Conservation (phyloP, 2,329 filamentous ascomycete genomes). For the Curvularia sp. region DNA sequence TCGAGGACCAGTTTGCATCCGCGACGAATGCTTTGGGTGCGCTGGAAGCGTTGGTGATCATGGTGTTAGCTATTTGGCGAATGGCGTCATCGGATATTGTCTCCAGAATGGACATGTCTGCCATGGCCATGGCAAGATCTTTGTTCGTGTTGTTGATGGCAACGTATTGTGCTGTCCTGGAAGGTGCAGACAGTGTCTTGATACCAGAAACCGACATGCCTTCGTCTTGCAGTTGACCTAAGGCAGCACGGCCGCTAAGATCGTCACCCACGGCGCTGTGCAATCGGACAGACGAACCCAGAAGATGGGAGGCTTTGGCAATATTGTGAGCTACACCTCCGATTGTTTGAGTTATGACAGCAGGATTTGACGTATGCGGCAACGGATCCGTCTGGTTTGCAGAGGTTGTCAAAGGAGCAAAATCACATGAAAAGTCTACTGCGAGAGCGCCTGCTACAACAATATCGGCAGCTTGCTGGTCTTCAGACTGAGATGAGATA, state of each 20-base stretch:
- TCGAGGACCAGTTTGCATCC: conserved; percentile 83
- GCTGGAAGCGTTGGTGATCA: conserved; percentile 19
- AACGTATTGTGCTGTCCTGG: conserved; percentile 87
- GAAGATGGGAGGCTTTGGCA: conserved; percentile 78
- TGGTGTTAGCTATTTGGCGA: conserved; percentile 20
- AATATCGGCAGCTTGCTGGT: conserved; percentile 60
- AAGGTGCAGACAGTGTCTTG: conserved; percentile 51
- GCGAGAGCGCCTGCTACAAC: conserved; percentile 90
- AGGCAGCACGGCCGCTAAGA: conserved; percentile 73
- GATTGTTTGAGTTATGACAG: conserved; percentile 79
- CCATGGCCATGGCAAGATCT: conserved; percentile 89
- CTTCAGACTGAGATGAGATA: conserved; percentile 7
- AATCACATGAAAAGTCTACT: conserved; percentile 87
- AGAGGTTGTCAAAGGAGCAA: conserved; percentile 57
- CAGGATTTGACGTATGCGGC: conserved; percentile 84
- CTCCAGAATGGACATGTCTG: conserved; percentile 87
- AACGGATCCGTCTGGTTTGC: conserved; percentile 54
- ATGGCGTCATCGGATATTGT: conserved; percentile 42
- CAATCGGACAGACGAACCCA: conserved; percentile 71
- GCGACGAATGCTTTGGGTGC: conserved; percentile 78
- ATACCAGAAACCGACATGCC: conserved; percentile 72
- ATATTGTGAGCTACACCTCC: conserved; percentile 95
- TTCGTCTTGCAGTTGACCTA: conserved; percentile 68
- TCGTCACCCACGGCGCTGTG: conserved; percentile 86
- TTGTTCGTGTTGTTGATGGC: conserved; percentile 85